A percentile compares a stretch with the other conserved stretches of the same genome.
These are phyloP conservation scores for Psilocybe subaeruginosa DNA, from an alignment of 768 basidiomycete species.

Conservation along the genomic window DNA sequence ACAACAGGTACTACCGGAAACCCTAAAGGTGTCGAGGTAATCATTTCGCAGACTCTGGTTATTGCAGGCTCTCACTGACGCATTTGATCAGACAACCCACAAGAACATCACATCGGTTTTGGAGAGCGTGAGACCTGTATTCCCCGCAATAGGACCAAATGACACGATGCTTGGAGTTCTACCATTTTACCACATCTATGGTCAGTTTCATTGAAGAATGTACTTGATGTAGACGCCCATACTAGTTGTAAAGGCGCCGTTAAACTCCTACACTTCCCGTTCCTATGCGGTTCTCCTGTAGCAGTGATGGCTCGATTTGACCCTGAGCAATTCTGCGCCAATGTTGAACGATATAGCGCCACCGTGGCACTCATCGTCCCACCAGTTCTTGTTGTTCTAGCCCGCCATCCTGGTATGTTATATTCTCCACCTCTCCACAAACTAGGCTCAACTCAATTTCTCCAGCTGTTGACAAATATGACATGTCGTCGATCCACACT, in stretches of 20 bases:
- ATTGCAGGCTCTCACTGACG: constrained; percentile 1
- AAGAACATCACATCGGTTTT: constrained; percentile 67
- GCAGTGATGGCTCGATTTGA: constrained; percentile 74
- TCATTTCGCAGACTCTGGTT: background rate
- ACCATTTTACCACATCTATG: constrained; percentile 57
- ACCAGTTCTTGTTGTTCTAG: constrained; percentile 79
- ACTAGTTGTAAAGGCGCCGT: constrained; percentile 46
- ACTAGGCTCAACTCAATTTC: background rate
- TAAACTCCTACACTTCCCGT: constrained; percentile 64
- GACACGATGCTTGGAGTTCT: constrained; percentile 67
- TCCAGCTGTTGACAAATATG: constrained; percentile 65
- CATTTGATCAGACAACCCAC: constrained; percentile 52
- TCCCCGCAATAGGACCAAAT: constrained; percentile 39
- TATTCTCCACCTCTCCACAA: background rate
- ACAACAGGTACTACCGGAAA: constrained; percentile 70
- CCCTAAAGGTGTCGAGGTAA: constrained; percentile 69
- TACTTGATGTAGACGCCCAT: background rate
- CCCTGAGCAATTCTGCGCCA: constrained; percentile 63
- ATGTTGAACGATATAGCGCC: constrained; percentile 67
- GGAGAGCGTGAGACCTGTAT: constrained; percentile 48
- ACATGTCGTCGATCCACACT: constrained; percentile 59
- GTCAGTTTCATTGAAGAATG: constrained; percentile 19
- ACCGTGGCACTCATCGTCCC: constrained; percentile 70
- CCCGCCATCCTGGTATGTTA: constrained; percentile 64
- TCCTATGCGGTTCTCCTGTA: constrained; percentile 50